A percentile compares a stretch with the other conserved stretches of the same genome.
phyloP scores from a whole-genome alignment of 306 rosid genomes.

The Phaseolus lunatus region DNA sequence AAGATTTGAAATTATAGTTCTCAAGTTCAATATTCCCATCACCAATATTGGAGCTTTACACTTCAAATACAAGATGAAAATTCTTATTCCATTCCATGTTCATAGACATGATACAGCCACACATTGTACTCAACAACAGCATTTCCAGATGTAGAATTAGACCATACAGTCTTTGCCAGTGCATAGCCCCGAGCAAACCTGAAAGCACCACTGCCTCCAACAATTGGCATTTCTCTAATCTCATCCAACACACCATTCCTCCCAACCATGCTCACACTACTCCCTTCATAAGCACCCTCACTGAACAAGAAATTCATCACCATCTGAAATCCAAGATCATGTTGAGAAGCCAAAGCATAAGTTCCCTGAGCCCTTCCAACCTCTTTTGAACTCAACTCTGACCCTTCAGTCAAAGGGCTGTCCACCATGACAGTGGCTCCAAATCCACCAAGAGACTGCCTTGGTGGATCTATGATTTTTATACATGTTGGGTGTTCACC shows the following conservation, averaged over 20 bases:
- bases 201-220: slow-evolving; percentile 44
- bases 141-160: background rate
- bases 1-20: too few species aligned
- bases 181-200: slow-evolving; percentile 46
- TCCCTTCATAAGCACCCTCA: slow-evolving; percentile 32
- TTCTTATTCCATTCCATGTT: too few species aligned
- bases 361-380: slow-evolving; percentile 46
- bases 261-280: slow-evolving; percentile 47
- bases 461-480: slow-evolving; percentile 21
- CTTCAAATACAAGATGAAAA: too few species aligned
- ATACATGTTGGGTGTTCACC: slow-evolving; percentile 15
- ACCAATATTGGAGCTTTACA: too few species aligned
- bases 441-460: background rate
- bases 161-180: slow-evolving; percentile 39
- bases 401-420: slow-evolving; percentile 20
- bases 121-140: too few species aligned
- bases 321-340: slow-evolving; percentile 3
- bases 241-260: slow-evolving; percentile 43
- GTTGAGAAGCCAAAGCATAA: too few species aligned
- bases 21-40: too few species aligned
- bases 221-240: slow-evolving; percentile 42
- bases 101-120: too few species aligned
- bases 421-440: slow-evolving; percentile 49
- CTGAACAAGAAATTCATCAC: slow-evolving; percentile 41
- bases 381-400: slow-evolving; percentile 12